These are phyloP conservation scores for Pyricularia sp. DNA, from an alignment of 2,329 filamentous ascomycete species.

Conservation along the genomic window DNA sequence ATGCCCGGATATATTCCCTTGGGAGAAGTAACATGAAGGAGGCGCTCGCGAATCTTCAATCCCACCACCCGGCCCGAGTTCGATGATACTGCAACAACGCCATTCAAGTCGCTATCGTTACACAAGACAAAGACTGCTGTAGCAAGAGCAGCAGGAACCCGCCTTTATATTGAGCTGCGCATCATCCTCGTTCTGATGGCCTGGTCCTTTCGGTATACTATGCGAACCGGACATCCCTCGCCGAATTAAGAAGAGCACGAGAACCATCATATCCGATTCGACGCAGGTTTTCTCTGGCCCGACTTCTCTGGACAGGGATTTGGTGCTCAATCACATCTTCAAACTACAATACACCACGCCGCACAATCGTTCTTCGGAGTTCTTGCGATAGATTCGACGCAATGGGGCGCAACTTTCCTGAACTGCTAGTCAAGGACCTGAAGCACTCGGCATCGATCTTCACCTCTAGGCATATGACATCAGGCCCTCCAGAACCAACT, in stretches of 20 bases:
- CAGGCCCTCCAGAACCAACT: slow-evolving; percentile 29
- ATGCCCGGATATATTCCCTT: neutral
- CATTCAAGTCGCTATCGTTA: neutral
- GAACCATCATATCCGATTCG: neutral
- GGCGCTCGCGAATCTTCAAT: neutral
- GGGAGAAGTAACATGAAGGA: neutral
- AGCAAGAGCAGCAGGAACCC: slow-evolving; percentile 1
- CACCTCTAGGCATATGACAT: slow-evolving; percentile 40
- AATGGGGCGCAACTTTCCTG: slow-evolving; percentile 40
- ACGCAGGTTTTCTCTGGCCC: neutral
- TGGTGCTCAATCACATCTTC: neutral
- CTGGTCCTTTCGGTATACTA: neutral
- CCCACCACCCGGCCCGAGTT: neutral
- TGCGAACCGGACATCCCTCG: neutral
- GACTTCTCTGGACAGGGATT: neutral
- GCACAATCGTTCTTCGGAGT: too few relatives aligned
- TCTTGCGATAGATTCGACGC: neutral
- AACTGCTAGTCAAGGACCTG: slow-evolving; percentile 45
- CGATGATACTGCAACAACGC: neutral
- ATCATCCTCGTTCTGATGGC: neutral
- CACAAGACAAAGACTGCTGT: neutral
- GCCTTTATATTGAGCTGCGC: slow-evolving; percentile 6
- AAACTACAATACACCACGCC: neutral
- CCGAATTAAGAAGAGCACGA: neutral
- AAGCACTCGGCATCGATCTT: slow-evolving; percentile 39